Evolutionary conservation across 495 filamentous ascomycete species (phyloP).

Genomic region (Penicillium parvum): DNA sequence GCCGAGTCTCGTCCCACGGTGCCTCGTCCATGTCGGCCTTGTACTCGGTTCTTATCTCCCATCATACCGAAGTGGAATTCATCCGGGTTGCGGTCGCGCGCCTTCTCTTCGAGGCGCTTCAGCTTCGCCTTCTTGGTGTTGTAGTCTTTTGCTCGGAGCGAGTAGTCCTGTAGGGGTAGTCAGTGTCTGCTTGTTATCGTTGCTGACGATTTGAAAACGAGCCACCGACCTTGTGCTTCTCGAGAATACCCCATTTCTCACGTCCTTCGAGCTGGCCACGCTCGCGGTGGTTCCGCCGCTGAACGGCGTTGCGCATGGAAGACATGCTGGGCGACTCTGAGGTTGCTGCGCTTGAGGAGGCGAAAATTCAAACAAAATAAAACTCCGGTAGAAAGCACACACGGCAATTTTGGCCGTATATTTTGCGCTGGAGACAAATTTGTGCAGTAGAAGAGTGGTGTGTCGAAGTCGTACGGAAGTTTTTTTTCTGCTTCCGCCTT

Average conservation of each 20-base stretch:
- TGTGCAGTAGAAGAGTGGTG: constrained; percentile 8
- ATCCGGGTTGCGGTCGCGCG: constrained; percentile 84
- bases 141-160: constrained; percentile 83
- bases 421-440: no score
- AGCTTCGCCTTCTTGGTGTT: constrained; percentile 78
- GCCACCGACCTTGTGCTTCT: constrained; percentile 72
- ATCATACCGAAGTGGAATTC: constrained; percentile 96
- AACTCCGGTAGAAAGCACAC: background rate
- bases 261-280: constrained; percentile 82
- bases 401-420: background rate
- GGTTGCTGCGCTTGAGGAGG: background rate
- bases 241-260: constrained; percentile 75
- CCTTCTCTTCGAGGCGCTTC: constrained; percentile 74
- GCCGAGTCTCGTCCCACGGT: constrained; percentile 41
- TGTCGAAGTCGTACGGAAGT: constrained; percentile 14
- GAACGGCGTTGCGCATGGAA: constrained; percentile 76
- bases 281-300: constrained; percentile 75
- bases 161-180: constrained; percentile 68
- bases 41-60: constrained; percentile 41
- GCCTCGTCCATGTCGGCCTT: constrained; percentile 54
- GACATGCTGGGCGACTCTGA: constrained; percentile 54
- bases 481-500: constrained; percentile 26
- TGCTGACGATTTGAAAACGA: background rate
- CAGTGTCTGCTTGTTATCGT: constrained; percentile 8
- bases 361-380: background rate